These are phyloP conservation scores for Agaricales sp. DNA, from an alignment of 1,284 basidiomycete species.

Conservation along the genomic window DNA sequence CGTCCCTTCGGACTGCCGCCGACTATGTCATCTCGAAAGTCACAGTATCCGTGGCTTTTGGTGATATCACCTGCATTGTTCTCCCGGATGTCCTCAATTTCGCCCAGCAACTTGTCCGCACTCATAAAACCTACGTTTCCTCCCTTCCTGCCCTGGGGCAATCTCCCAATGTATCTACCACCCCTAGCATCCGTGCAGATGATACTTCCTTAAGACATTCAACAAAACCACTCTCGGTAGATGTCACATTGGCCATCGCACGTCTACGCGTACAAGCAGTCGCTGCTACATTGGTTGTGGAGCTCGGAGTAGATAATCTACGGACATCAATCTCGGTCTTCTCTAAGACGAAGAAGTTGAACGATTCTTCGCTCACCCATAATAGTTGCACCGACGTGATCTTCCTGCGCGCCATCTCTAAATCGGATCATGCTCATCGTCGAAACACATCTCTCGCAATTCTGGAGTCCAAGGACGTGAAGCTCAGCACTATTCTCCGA, in stretches of 20 bases:
- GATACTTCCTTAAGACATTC: not conserved
- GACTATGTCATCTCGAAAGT: conserved; percentile 25
- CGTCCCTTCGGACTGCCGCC: conserved; percentile 27
- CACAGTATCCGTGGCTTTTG: conserved; percentile 28
- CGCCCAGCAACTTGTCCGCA: conserved; percentile 44
- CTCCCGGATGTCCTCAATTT: conserved; percentile 56
- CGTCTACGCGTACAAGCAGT: conserved; percentile 44
- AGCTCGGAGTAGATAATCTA: conserved; percentile 11
- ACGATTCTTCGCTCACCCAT: not conserved
- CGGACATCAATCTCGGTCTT: not conserved
- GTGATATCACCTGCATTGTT: conserved; percentile 36
- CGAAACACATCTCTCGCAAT: conserved; percentile 38
- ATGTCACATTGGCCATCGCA: conserved; percentile 25
- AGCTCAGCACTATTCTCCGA: conserved; percentile 31
- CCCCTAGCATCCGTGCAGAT: conserved; percentile 6
- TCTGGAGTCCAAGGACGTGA: conserved; percentile 35
- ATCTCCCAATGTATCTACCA: conserved; percentile 8
- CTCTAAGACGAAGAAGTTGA: not conserved
- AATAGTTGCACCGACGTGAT: conserved; percentile 29
- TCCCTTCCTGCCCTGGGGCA: conserved; percentile 1
- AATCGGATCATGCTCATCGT: conserved; percentile 16
- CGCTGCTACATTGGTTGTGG: conserved; percentile 36
- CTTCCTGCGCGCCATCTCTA: conserved; percentile 48
- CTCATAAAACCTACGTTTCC: conserved; percentile 24
- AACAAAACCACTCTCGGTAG: conserved; percentile 9